Evolutionary conservation across 2,329 filamentous ascomycete genomes (phyloP).

Genomic region (Diaporthe eres): DNA sequence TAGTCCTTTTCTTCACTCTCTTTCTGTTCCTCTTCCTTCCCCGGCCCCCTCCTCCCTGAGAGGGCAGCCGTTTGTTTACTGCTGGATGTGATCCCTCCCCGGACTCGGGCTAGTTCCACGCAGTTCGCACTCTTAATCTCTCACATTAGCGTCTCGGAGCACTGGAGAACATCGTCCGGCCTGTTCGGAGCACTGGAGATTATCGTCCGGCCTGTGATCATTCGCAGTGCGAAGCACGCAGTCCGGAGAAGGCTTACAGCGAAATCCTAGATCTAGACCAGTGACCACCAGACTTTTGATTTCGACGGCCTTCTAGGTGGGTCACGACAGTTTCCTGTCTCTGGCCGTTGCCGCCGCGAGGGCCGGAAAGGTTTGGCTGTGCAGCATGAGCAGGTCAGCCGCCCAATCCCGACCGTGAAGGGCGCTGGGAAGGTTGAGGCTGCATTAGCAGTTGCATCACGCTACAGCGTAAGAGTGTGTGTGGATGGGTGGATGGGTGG

Average conservation of each 20-base stretch:
- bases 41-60: not conserved
- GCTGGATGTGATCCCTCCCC: constrained; percentile 10
- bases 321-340: constrained; percentile 25
- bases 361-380: constrained; percentile 19
- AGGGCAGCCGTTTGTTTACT: constrained; percentile 20
- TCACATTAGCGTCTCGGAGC: constrained; percentile 10
- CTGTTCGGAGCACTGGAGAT: constrained; percentile 11
- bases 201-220: not conserved
- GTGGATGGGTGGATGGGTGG: not conserved
- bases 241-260: not conserved
- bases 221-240: not conserved
- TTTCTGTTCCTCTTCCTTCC: not conserved
- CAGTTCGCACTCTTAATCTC: not conserved
- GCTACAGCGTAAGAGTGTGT: constrained; percentile 15
- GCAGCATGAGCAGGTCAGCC: constrained; percentile 37
- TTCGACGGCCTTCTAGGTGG: constrained; percentile 19
- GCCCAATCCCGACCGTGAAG: constrained; percentile 30
- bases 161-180: not conserved
- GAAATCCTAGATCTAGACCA: not conserved
- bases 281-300: constrained; percentile 6
- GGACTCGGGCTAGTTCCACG: constrained; percentile 6
- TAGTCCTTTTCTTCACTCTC: not conserved
- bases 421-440: constrained; percentile 28
- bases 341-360: constrained; percentile 24
- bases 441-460: constrained; percentile 37